Evolutionary conservation across 257 asterid genomes (phyloP).

Genomic region (Fraxinus americana): DNA sequence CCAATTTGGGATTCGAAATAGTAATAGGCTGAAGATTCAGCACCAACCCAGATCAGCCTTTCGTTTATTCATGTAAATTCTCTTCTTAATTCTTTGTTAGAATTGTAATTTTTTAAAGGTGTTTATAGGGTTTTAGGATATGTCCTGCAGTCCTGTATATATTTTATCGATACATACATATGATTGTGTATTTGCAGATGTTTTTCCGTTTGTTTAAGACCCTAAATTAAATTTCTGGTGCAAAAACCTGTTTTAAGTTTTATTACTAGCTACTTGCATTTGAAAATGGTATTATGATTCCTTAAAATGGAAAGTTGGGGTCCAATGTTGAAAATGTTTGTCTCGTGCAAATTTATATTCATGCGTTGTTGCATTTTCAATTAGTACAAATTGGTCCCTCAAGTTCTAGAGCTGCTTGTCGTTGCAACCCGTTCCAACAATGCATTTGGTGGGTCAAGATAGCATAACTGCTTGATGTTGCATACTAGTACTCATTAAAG

Average conservation of each 20-base stretch:
- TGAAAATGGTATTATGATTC: neutral
- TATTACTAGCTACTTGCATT: neutral
- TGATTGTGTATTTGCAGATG: neutral
- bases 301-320: neutral
- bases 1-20: slow-evolving; percentile 3
- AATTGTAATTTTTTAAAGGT: neutral
- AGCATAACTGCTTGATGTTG: slow-evolving; percentile 21
- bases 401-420: neutral
- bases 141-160: neutral
- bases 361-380: neutral
- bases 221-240: neutral
- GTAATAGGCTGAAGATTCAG: slow-evolving; percentile 24
- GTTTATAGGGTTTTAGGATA: neutral
- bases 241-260: neutral
- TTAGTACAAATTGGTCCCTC: neutral
- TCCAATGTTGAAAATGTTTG: neutral
- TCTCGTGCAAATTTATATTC: neutral
- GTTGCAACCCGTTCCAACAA: neutral
- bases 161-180: neutral
- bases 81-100: neutral
- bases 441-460: slow-evolving; percentile 17
- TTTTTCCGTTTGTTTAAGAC: neutral
- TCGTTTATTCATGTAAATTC: slow-evolving; percentile 52
- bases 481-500: slow-evolving; percentile 22
- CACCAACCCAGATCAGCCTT: slow-evolving; percentile 68